Conservation (phyloP, 352 stramenopile genomes). For the Globisporangium irregulare region DNA sequence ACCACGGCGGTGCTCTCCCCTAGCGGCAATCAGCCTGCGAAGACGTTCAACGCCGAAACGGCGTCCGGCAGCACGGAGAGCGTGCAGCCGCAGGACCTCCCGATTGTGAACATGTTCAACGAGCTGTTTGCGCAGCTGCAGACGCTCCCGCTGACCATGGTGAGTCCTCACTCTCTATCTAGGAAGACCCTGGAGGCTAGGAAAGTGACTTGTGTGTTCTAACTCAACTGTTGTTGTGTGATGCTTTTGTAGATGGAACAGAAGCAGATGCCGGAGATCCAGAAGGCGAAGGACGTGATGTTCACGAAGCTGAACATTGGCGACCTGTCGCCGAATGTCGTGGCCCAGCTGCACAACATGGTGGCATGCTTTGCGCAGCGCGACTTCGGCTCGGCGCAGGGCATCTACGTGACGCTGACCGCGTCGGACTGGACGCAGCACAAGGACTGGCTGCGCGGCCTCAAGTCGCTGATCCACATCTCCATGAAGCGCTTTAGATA, state of each 20-base stretch:
- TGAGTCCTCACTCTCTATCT: conserved; percentile 27
- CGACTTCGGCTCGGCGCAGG: conserved; percentile 74
- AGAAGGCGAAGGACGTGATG: conserved; percentile 85
- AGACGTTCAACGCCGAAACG: conserved; percentile 46
- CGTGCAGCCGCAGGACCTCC: conserved; percentile 65
- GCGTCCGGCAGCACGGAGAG: conserved; percentile 70
- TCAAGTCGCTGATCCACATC: conserved; percentile 96
- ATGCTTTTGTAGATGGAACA: conserved; percentile 67
- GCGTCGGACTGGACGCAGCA: conserved; percentile 94
- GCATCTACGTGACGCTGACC: conserved; percentile 90
- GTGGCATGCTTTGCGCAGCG: conserved; percentile 68
- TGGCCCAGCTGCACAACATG: conserved; percentile 80
- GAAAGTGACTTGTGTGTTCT: conserved; percentile 6
- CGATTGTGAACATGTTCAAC: conserved; percentile 81
- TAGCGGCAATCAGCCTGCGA: conserved; percentile 19
- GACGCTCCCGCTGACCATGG: conserved; percentile 75
- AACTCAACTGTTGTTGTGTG: conserved; percentile 14
- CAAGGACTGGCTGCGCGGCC: conserved; percentile 97
- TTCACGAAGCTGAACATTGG: conserved; percentile 87
- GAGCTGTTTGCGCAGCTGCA: conserved; percentile 74
- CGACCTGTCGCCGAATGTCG: conserved; percentile 64
- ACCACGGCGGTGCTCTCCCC: conserved; percentile 65
- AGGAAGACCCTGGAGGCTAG: not conserved
- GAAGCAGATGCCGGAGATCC: conserved; percentile 84
- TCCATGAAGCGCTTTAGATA: conserved; percentile 90